phyloP scores from a whole-genome alignment of 2,329 filamentous ascomycete genomes.

The Catunica adiposa region DNA sequence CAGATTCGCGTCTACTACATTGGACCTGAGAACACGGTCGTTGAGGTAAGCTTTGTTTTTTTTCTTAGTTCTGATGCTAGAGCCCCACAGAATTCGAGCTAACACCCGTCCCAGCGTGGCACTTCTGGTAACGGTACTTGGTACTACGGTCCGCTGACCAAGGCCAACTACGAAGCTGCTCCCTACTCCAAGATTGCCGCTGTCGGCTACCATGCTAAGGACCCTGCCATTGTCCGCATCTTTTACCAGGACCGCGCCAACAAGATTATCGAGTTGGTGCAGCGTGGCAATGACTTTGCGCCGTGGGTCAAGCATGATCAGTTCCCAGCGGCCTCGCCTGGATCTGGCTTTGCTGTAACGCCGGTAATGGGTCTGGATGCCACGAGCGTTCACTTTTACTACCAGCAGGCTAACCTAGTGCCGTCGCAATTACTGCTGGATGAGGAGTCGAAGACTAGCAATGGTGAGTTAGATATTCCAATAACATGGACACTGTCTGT shows the following conservation, averaged over 20 bases:
- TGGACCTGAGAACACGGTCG: constrained; percentile 12
- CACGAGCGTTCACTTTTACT: constrained; percentile 11
- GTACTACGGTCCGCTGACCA: constrained; percentile 13
- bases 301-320: constrained; percentile 11
- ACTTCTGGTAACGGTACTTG: constrained; percentile 13
- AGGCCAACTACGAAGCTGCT: constrained; percentile 8
- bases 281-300: constrained; percentile 13
- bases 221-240: constrained; percentile 12
- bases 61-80: too few relatives aligned
- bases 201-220: constrained; percentile 13
- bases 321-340: constrained; percentile 11
- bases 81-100: too few relatives aligned
- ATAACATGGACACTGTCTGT: not conserved
- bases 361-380: constrained; percentile 11
- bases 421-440: constrained; percentile 12
- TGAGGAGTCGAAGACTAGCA: constrained; percentile 5
- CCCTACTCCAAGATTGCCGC: constrained; percentile 13
- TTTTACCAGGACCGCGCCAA: constrained; percentile 14
- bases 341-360: constrained; percentile 12
- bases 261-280: constrained; percentile 13
- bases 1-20: constrained; percentile 14
- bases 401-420: constrained; percentile 11
- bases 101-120: constrained; percentile 4
- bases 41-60: constrained; percentile 13
- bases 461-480: constrained; percentile 7